phyloP scores from a whole-genome alignment of 202 grass and related monocot species.

The Eragrostis tef region DNA sequence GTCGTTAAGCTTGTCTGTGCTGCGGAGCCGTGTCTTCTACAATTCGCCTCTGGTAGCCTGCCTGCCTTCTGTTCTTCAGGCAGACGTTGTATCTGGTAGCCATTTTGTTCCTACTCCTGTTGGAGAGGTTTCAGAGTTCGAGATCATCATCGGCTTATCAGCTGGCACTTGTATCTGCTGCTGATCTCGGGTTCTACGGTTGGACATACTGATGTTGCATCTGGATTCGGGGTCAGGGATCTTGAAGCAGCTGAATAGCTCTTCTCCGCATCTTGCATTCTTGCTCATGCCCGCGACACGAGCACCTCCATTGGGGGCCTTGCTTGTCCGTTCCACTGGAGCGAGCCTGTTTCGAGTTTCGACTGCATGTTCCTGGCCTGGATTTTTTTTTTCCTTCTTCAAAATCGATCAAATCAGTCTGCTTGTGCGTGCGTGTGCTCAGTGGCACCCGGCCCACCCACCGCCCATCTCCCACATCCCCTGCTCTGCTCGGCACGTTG shows the following conservation, averaged over 20 bases:
- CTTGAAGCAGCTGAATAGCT: not conserved
- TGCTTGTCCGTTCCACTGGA: too few species aligned
- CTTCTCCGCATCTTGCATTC: too few species aligned
- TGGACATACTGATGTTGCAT: not conserved
- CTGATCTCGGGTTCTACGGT: not conserved
- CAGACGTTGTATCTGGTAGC: too few species aligned
- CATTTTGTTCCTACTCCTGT: not conserved
- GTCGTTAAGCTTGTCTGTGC: not conserved
- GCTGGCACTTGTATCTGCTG: not conserved
- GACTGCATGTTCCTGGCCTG: too few species aligned
- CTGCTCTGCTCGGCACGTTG: constrained; percentile 16
- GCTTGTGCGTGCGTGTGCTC: too few species aligned
- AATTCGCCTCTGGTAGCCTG: not conserved
- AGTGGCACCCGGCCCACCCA: constrained; percentile 4
- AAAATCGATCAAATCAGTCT: too few species aligned
- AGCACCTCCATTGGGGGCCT: too few species aligned
- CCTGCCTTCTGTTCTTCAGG: not conserved
- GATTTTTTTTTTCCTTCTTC: too few species aligned
- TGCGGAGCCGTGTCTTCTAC: constrained; percentile 2
- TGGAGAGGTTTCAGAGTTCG: not conserved
- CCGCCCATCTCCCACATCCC: not conserved
- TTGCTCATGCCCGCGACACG: too few species aligned
- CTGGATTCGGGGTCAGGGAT: not conserved
- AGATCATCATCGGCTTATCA: not conserved
- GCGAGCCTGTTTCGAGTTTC: too few species aligned